A percentile compares a stretch with the other conserved stretches of the same genome.
These are phyloP conservation scores for Lentinula novae-zelandiae DNA, from an alignment of 1,284 basidiomycete genomes.

Conservation along the genomic window DNA sequence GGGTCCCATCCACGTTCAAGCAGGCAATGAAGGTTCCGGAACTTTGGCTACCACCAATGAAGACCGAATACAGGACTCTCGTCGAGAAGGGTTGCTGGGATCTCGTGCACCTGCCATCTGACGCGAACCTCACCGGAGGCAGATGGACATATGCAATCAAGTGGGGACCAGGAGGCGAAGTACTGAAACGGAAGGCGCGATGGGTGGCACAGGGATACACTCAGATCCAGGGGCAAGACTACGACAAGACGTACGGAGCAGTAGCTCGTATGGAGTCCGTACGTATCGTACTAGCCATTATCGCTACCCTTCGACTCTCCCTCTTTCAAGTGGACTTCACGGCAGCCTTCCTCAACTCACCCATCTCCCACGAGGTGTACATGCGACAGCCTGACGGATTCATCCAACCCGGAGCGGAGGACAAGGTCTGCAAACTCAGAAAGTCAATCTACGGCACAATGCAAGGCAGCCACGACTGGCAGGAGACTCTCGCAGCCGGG, in stretches of 20 bases:
- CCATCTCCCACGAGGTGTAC: constrained; percentile 22
- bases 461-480: constrained; percentile 34
- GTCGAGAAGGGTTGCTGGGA: background rate
- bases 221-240: constrained; percentile 30
- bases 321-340: constrained; percentile 34
- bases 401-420: constrained; percentile 22
- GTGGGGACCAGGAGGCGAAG: constrained; percentile 19
- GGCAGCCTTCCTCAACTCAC: constrained; percentile 35
- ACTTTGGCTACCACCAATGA: constrained; percentile 12
- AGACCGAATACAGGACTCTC: constrained; percentile 5
- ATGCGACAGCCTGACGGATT: constrained; percentile 32
- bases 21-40: constrained; percentile 8
- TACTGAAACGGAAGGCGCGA: constrained; percentile 27
- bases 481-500: constrained; percentile 27
- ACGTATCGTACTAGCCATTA: constrained; percentile 28
- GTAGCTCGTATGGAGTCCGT: constrained; percentile 28
- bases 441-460: constrained; percentile 40
- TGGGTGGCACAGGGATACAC: constrained; percentile 31
- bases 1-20: constrained; percentile 3
- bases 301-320: constrained; percentile 26
- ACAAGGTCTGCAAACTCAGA: constrained; percentile 28
- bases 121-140: background rate
- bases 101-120: constrained; percentile 13
- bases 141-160: constrained; percentile 23
- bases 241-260: constrained; percentile 32